A percentile compares a stretch with the other conserved stretches of the same genome.
phyloP scores from a whole-genome alignment of 2,329 filamentous ascomycete genomes.

The Parafenestella ontariensis region DNA sequence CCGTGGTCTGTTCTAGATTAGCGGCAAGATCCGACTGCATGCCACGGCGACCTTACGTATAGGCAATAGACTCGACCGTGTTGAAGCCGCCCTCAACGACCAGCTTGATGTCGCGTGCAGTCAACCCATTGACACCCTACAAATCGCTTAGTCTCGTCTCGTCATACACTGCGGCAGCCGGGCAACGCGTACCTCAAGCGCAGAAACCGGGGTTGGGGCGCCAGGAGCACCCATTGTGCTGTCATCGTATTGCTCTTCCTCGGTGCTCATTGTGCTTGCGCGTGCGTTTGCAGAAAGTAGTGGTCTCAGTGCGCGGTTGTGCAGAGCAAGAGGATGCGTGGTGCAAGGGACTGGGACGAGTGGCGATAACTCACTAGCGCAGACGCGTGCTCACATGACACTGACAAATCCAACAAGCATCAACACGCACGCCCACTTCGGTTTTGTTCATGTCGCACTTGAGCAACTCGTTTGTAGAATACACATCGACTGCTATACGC shows the following conservation, averaged over 20 bases:
- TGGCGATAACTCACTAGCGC: slow-evolving; percentile 29
- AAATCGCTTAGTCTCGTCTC: slow-evolving; percentile 7
- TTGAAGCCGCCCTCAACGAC: slow-evolving; percentile 92
- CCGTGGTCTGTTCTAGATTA: slow-evolving; percentile 60
- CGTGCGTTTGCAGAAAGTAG: neutral
- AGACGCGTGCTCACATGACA: slow-evolving; percentile 35
- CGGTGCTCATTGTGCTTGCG: slow-evolving; percentile 53
- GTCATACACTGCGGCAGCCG: no score
- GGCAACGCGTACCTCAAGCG: no score
- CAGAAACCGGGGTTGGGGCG: slow-evolving; percentile 86
- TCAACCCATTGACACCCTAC: slow-evolving; percentile 82
- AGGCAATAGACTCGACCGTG: slow-evolving; percentile 94
- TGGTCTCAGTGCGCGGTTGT: neutral
- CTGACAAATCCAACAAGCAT: neutral
- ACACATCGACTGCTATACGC: no score
- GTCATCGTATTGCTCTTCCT: slow-evolving; percentile 70
- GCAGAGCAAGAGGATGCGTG: neutral
- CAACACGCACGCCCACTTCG: no score
- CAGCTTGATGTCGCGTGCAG: slow-evolving; percentile 93
- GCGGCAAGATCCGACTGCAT: slow-evolving; percentile 7
- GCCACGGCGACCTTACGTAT: slow-evolving; percentile 68
- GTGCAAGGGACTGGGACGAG: slow-evolving; percentile 9
- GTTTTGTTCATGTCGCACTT: no score
- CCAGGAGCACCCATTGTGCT: slow-evolving; percentile 81
- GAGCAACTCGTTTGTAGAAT: no score